These are phyloP conservation scores for Aureobasidium zeae DNA, from an alignment of 2,329 filamentous ascomycete species.

Conservation along the genomic window DNA sequence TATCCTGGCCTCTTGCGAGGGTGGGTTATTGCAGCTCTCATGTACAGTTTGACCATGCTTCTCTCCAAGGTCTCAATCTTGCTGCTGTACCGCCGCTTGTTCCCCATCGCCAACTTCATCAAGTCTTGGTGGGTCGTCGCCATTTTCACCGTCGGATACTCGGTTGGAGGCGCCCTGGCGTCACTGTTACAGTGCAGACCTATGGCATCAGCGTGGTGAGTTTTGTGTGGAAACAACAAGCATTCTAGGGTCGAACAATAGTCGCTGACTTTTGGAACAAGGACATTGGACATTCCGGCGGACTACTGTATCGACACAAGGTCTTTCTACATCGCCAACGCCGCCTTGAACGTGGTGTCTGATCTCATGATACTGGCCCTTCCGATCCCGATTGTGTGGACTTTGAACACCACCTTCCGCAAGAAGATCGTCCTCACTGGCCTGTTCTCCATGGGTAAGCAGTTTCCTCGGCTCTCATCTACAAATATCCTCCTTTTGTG, in stretches of 20 bases:
- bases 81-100: conserved; percentile 13
- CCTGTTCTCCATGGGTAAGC: conserved; percentile 40
- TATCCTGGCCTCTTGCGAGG: not conserved
- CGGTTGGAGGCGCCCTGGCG: not conserved
- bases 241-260: too few species aligned
- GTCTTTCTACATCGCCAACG: conserved; percentile 13
- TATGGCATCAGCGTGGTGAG: conserved; percentile 2
- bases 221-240: too few species aligned
- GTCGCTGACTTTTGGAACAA: not conserved
- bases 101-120: conserved; percentile 8
- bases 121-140: conserved; percentile 3
- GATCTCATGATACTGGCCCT: conserved; percentile 52
- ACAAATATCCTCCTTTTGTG: not conserved
- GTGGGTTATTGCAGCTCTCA: not conserved
- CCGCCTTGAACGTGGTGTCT: conserved; percentile 3
- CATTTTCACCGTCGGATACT: conserved; percentile 14
- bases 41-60: conserved; percentile 13
- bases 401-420: conserved; percentile 41
- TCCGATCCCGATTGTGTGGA: conserved; percentile 46
- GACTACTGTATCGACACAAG: conserved; percentile 8
- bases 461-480: not conserved
- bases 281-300: not conserved
- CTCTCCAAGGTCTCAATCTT: conserved; percentile 21
- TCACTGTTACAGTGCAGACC: conserved; percentile 13
- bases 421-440: conserved; percentile 45